Evolutionary conservation across 2,329 filamentous ascomycete genomes (phyloP).

Genomic region (Pestalotiopsis sp.): DNA sequence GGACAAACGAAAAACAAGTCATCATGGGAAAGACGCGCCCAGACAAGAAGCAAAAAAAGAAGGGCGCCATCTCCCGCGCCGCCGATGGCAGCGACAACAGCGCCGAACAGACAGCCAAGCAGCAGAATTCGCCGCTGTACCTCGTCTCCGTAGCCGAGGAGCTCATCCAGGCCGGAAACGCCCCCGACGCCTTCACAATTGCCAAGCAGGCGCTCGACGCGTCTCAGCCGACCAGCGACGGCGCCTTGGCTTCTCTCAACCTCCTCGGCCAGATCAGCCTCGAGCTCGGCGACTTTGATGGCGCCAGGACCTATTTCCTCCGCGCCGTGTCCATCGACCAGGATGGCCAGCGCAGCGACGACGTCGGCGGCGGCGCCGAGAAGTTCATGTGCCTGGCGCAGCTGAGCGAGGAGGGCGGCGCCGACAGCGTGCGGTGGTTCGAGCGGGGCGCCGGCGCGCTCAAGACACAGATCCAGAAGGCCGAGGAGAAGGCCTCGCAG

Average conservation of each 20-base stretch:
- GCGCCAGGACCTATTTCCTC: slow-evolving; percentile 72
- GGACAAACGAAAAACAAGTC: background rate
- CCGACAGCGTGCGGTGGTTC: slow-evolving; percentile 69
- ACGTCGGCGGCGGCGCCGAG: slow-evolving; percentile 80
- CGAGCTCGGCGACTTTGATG: slow-evolving; percentile 79
- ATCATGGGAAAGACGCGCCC: slow-evolving; percentile 35
- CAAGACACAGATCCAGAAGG: slow-evolving; percentile 67
- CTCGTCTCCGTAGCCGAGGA: slow-evolving; percentile 35
- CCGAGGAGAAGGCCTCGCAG: slow-evolving; percentile 48
- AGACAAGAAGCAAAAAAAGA: slow-evolving; percentile 34
- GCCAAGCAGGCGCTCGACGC: slow-evolving; percentile 32
- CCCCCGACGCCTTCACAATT: slow-evolving; percentile 30
- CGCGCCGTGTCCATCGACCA: slow-evolving; percentile 76
- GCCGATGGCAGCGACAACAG: slow-evolving; percentile 18
- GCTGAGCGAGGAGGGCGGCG: slow-evolving; percentile 72
- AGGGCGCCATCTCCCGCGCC: slow-evolving; percentile 26
- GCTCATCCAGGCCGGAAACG: slow-evolving; percentile 34
- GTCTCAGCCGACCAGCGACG: slow-evolving; percentile 38
- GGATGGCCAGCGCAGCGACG: slow-evolving; percentile 71
- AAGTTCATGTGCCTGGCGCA: slow-evolving; percentile 97
- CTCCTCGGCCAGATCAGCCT: slow-evolving; percentile 81
- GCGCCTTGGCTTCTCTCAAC: slow-evolving; percentile 69
- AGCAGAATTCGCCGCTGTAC: slow-evolving; percentile 31
- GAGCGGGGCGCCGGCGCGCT: slow-evolving; percentile 73
- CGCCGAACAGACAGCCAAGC: slow-evolving; percentile 19